A percentile compares a stretch with the other conserved stretches of the same genome.
These are phyloP conservation scores for Cenococcum geophilum DNA, from an alignment of 495 filamentous ascomycete species.

Conservation along the genomic window DNA sequence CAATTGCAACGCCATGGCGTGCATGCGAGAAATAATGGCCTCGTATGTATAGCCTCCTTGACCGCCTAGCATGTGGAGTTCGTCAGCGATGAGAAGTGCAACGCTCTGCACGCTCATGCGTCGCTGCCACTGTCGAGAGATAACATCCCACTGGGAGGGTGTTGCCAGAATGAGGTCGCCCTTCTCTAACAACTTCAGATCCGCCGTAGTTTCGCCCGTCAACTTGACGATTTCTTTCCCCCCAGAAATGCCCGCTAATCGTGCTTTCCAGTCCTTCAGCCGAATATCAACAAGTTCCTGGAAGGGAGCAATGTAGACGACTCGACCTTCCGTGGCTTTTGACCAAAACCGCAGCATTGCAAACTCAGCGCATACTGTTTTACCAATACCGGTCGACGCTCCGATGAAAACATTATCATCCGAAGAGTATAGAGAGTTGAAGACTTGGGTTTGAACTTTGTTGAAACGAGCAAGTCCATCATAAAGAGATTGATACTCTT, in stretches of 20 bases:
- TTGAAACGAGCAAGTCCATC: slow-evolving; percentile 86
- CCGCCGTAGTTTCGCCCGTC: slow-evolving; percentile 85
- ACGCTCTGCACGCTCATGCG: slow-evolving; percentile 91
- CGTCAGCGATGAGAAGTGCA: slow-evolving; percentile 89
- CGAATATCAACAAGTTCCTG: slow-evolving; percentile 84
- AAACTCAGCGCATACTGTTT: slow-evolving; percentile 95
- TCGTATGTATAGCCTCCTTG: slow-evolving; percentile 88
- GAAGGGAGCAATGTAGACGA: slow-evolving; percentile 93
- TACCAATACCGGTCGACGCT: slow-evolving; percentile 85
- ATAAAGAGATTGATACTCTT: slow-evolving; percentile 77
- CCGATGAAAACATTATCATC: slow-evolving; percentile 93
- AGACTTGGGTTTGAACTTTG: slow-evolving; percentile 94
- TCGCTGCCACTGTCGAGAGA: slow-evolving; percentile 92
- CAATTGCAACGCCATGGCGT: slow-evolving; percentile 85
- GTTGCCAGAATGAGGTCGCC: slow-evolving; percentile 92
- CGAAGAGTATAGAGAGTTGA: slow-evolving; percentile 81
- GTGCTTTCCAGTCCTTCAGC: slow-evolving; percentile 74
- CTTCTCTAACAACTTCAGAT: slow-evolving; percentile 80
- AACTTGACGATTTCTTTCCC: slow-evolving; percentile 93
- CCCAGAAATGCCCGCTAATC: slow-evolving; percentile 64
- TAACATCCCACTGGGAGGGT: slow-evolving; percentile 87
- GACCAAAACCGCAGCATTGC: slow-evolving; percentile 86
- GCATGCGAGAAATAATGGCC: slow-evolving; percentile 93
- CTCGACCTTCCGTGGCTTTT: slow-evolving; percentile 60
- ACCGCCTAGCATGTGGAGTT: slow-evolving; percentile 93